Conservation (phyloP, 1,284 basidiomycete genomes). For the Microbotryum silenes-acaulis region DNA sequence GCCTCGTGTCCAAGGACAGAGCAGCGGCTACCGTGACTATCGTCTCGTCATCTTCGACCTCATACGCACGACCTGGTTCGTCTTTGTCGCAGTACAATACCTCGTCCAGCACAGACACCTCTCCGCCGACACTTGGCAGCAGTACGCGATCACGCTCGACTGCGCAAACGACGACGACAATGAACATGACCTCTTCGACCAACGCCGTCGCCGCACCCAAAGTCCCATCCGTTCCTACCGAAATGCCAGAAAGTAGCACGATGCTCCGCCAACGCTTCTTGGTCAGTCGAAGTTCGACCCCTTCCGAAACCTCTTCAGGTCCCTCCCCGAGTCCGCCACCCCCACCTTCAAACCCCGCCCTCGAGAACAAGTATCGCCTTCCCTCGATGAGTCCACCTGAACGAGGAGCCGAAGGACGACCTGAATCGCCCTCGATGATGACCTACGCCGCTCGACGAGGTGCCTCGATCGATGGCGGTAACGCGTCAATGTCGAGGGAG, state of each 20-base stretch:
- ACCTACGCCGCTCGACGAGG: not conserved
- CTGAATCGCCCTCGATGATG: not conserved
- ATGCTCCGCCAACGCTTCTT: slow-evolving; percentile 25
- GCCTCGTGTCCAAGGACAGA: slow-evolving; percentile 14
- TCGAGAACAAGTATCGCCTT: not conserved
- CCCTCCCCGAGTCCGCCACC: too few relatives aligned
- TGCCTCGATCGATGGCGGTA: not conserved
- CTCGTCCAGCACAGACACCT: slow-evolving; percentile 1
- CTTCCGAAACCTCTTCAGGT: not conserved
- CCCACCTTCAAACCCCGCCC: not conserved
- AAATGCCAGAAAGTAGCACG: slow-evolving; percentile 13
- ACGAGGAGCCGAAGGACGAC: not conserved
- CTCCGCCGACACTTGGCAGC: not conserved
- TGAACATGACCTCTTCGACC: too few relatives aligned
- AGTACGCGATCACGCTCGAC: not conserved
- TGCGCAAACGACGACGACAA: too few relatives aligned
- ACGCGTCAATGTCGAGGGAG: not conserved
- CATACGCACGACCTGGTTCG: not conserved
- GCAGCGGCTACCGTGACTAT: slow-evolving; percentile 22
- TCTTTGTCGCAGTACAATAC: slow-evolving; percentile 1
- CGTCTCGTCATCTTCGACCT: slow-evolving; percentile 6
- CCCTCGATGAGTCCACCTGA: not conserved
- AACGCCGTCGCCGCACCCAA: too few relatives aligned
- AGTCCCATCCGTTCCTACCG: too few relatives aligned
- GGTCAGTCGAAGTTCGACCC: slow-evolving; percentile 7